Evolutionary conservation across 257 asterid genomes (phyloP).

Genomic region (Avicennia marina): DNA sequence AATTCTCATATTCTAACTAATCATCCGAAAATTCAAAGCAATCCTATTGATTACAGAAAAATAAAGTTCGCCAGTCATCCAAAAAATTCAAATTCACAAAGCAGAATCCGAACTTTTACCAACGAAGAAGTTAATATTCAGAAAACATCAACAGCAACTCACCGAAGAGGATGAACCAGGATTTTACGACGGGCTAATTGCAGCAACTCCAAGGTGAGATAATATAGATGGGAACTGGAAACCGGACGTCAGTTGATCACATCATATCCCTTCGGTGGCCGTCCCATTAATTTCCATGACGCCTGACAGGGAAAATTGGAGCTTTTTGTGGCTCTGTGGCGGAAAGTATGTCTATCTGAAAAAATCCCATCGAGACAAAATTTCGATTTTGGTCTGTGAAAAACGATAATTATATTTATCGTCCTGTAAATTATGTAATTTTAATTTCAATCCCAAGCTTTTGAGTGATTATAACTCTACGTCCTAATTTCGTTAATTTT

Average conservation of each 20-base stretch:
- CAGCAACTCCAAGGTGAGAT: not conserved
- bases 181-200: not conserved
- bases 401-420: no score
- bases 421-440: no score
- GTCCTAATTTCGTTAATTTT: no score
- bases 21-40: not conserved
- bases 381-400: no score
- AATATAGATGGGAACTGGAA: not conserved
- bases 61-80: not conserved
- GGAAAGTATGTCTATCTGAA: not conserved
- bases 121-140: not conserved
- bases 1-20: not conserved
- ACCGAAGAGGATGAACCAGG: constrained; percentile 8
- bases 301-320: not conserved
- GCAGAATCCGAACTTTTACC: not conserved
- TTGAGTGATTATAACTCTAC: no score
- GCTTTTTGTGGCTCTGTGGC: not conserved
- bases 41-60: not conserved
- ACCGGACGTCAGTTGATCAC: not conserved
- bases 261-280: constrained; percentile 9
- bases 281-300: constrained; percentile 28
- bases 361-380: no score
- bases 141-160: constrained; percentile 5
- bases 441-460: no score
- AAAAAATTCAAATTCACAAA: not conserved